Base-by-base conservation (phyloP, 2,329 filamentous ascomycete genomes). In the Cercospora sp. region DNA sequence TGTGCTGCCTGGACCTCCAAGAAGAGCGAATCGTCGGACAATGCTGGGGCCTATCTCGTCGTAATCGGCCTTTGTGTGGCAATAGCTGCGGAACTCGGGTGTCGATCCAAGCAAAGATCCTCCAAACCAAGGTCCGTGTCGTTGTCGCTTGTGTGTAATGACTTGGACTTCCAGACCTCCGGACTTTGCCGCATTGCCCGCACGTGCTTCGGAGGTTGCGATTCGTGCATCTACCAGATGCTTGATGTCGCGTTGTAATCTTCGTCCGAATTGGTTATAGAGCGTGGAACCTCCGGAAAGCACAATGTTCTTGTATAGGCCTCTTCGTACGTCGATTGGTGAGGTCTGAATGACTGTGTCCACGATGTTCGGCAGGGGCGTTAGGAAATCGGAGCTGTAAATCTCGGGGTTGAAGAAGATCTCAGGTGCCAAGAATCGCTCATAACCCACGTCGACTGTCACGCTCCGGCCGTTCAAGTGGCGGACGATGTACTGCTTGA, bases 331-430 rank as follows among this genome's bases (percentile, higher is more conserved):
- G 78, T 99, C 95, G 75, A 99, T 99, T 51, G 95, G 95, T 36
- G 94, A 97, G 66, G 93, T 94, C 82, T 99, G 95, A 75, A 99
- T 99, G 71, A 98, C 95, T 66, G 91, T 91, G 78, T 99, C 95
- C 70, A 99, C 96, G 61, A 99, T 95, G 61, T 88, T 91, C 26
- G 95, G 95, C 8, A 99, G 87, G 13, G 95, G 95, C 12, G 95
- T 99, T 73, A 99, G 84, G 85, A 99, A 99, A 79, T 99, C 95
- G 73, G 94, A 98, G 70, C 93, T 97, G 86, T 98, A 98, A 77
- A 99, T 99, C 83, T 99, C 95, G 31, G 95, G 95, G 82, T 99
- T 99, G 88, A 99, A 99, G 83, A 99, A 99, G 78, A 99, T 99
- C 81, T 99, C 95, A 26, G 96, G 96, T 2, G 95, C 95, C 68